Percentiles rank a stretch among this genome's conserved stretches.
Evolutionary conservation across 1,139 yeast genomes (phyloP).

Genomic region (Saccharomyces hybrid): DNA sequence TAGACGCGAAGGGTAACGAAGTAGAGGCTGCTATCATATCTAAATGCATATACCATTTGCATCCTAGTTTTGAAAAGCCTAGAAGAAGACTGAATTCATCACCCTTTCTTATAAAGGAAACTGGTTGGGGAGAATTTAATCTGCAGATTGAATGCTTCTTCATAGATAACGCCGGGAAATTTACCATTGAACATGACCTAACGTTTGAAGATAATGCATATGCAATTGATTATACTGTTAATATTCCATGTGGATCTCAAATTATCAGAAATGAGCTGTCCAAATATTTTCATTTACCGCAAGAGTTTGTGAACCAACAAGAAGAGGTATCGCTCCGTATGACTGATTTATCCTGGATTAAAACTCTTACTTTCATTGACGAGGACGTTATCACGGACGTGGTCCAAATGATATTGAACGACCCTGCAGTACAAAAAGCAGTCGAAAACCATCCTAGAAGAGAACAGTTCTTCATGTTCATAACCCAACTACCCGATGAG

Average conservation of each 20-base stretch:
- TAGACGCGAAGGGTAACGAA: slow-evolving; percentile 74
- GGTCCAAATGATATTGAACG: slow-evolving; percentile 28
- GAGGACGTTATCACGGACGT: slow-evolving; percentile 5
- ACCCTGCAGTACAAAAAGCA: slow-evolving; percentile 3
- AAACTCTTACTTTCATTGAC: neutral
- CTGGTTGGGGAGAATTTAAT: slow-evolving; percentile 98
- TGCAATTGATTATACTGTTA: slow-evolving; percentile 62
- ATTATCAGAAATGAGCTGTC: slow-evolving; percentile 55
- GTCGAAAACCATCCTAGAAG: slow-evolving; percentile 1
- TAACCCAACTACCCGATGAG: slow-evolving; percentile 3
- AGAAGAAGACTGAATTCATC: slow-evolving; percentile 65
- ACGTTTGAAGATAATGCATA: slow-evolving; percentile 70
- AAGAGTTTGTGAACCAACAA: neutral
- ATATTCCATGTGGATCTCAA: slow-evolving; percentile 65
- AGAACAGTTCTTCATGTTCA: slow-evolving; percentile 1
- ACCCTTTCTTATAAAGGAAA: slow-evolving; percentile 83
- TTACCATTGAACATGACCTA: slow-evolving; percentile 74
- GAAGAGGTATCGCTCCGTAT: neutral
- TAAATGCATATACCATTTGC: slow-evolving; percentile 80
- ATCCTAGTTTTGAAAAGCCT: slow-evolving; percentile 89
- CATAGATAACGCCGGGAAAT: slow-evolving; percentile 75
- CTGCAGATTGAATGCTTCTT: slow-evolving; percentile 67
- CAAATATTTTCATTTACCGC: slow-evolving; percentile 71
- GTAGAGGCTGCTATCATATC: slow-evolving; percentile 78
- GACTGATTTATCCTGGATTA: neutral